phyloP scores from a whole-genome alignment of 345 rosid species.

The Salix viminalis region DNA sequence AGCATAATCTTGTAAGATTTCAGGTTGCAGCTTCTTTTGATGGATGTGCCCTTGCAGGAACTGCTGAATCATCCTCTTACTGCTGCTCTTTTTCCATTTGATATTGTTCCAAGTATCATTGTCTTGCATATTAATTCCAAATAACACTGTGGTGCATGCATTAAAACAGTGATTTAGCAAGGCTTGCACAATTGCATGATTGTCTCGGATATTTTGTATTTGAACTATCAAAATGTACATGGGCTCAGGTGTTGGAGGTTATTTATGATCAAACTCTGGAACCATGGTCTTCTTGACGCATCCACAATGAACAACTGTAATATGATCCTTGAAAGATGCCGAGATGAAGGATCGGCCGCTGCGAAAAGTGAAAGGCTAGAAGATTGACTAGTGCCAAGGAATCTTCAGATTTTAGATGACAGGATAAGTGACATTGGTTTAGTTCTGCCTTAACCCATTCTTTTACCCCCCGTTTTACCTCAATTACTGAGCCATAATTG shows the following conservation, averaged over 20 bases:
- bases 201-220: background rate
- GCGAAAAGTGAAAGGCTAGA: constrained; percentile 7
- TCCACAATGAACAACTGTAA: constrained; percentile 84
- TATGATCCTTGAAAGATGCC: constrained; percentile 47
- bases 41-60: no score
- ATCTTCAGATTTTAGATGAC: background rate
- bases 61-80: background rate
- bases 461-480: background rate
- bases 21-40: no score
- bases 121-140: background rate
- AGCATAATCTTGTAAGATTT: no score
- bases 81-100: background rate
- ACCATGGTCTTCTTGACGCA: constrained; percentile 91
- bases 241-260: constrained; percentile 84
- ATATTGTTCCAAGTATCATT: background rate
- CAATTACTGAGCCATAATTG: background rate
- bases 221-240: background rate
- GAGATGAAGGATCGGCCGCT: constrained; percentile 7
- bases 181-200: background rate
- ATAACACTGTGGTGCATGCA: background rate
- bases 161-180: background rate
- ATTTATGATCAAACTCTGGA: constrained; percentile 95
- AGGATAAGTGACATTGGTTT: background rate
- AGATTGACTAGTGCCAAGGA: background rate
- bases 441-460: constrained; percentile 16